These are phyloP conservation scores for Pythium phragmiticola DNA, from an alignment of 352 stramenopile species.

Conservation along the genomic window DNA sequence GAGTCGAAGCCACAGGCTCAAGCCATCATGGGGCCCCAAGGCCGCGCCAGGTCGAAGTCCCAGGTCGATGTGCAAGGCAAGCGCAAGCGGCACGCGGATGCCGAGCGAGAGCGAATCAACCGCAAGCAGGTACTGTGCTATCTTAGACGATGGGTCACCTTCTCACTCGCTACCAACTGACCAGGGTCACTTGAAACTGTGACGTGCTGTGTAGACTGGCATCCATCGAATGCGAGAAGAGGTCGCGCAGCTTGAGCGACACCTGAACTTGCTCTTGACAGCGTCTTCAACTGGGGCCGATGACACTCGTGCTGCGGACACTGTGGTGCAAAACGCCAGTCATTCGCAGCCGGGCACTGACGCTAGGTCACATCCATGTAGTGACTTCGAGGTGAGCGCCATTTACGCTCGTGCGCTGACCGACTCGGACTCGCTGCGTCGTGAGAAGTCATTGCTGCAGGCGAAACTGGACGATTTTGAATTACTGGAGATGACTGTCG, in stretches of 20 bases:
- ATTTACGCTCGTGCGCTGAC: slow-evolving; percentile 28
- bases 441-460: slow-evolving; percentile 25
- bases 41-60: slow-evolving; percentile 6
- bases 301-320: neutral
- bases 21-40: neutral
- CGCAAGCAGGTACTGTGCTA: slow-evolving; percentile 25
- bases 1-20: neutral
- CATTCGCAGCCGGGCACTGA: slow-evolving; percentile 6
- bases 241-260: slow-evolving; percentile 25
- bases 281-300: neutral
- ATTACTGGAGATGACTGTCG: slow-evolving; percentile 26
- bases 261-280: slow-evolving; percentile 17
- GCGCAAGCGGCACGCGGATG: slow-evolving; percentile 31
- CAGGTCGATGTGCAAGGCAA: slow-evolving; percentile 17
- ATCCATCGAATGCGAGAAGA: slow-evolving; percentile 28
- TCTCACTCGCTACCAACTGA: neutral
- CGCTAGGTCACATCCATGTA: neutral
- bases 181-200: neutral
- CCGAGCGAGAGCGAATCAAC: slow-evolving; percentile 30
- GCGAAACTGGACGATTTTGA: slow-evolving; percentile 27
- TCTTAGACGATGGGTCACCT: neutral
- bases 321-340: neutral
- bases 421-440: slow-evolving; percentile 26
- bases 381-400: slow-evolving; percentile 9
- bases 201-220: slow-evolving; percentile 12